Evolutionary conservation across 2,329 filamentous ascomycete genomes (phyloP).

Genomic region (Ophiobolus disseminans): DNA sequence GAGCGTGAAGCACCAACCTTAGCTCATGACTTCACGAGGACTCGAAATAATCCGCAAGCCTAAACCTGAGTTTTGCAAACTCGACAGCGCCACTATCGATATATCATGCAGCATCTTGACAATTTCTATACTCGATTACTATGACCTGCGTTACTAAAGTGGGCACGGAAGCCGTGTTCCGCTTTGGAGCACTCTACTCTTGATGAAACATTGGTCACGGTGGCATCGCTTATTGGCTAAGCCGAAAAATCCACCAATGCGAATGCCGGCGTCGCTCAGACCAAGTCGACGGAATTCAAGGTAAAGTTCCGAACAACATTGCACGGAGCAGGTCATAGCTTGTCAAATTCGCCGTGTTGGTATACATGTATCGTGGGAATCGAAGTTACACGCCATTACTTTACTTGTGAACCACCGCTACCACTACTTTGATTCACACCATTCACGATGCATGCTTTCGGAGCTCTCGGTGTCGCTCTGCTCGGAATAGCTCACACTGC

Average conservation of each 20-base stretch:
- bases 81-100: too few relatives aligned
- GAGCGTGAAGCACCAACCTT: too few relatives aligned
- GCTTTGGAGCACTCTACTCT: conserved; percentile 1
- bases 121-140: not conserved
- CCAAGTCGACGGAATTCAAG: not conserved
- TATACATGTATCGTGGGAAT: not conserved
- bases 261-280: not conserved
- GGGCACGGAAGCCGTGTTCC: conserved; percentile 2
- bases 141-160: too few relatives aligned
- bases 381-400: not conserved
- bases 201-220: conserved; percentile 2
- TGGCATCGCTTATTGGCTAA: not conserved
- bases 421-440: not conserved
- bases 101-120: not conserved
- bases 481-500: conserved; percentile 1
- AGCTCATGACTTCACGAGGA: too few relatives aligned
- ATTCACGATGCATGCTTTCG: not conserved
- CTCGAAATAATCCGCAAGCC: too few relatives aligned
- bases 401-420: too few relatives aligned
- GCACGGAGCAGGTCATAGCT: not conserved
- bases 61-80: too few relatives aligned
- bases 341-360: not conserved
- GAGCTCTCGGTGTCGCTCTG: not conserved
- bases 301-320: not conserved
- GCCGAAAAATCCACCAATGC: conserved; percentile 4